These are phyloP conservation scores for Trichoderma brevicompactum DNA, from an alignment of 2,329 filamentous ascomycete species.

Conservation along the genomic window DNA sequence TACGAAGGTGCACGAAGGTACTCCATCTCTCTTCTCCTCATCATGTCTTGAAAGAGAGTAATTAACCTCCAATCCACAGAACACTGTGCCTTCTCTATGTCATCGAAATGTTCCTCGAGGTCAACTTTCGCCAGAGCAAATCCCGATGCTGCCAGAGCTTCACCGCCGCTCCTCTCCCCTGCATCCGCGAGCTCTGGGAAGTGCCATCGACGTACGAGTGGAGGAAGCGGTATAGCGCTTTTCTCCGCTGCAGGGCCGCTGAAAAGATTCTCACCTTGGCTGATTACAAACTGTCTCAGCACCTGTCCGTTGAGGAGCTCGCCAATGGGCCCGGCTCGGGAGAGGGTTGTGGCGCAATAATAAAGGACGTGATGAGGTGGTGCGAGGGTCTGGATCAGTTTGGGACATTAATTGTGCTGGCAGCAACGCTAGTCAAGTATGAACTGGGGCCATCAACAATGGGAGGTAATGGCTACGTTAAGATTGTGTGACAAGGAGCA, in stretches of 20 bases:
- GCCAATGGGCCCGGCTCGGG: neutral
- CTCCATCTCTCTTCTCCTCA: no score
- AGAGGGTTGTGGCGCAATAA: neutral
- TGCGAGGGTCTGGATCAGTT: conserved; percentile 23
- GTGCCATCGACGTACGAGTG: conserved; percentile 28
- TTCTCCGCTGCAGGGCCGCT: conserved; percentile 1
- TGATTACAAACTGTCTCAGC: conserved; percentile 19
- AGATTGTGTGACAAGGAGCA: neutral
- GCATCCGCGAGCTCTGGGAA: conserved; percentile 34
- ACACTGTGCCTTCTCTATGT: conserved; percentile 28
- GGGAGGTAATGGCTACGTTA: neutral
- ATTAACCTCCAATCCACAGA: neutral
- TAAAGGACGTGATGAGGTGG: conserved; percentile 22
- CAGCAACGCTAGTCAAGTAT: conserved; percentile 18
- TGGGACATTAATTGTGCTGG: conserved; percentile 15
- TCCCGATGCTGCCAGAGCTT: conserved; percentile 19
- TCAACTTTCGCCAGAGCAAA: conserved; percentile 20
- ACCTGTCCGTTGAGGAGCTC: conserved; percentile 8
- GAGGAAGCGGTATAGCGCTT: conserved; percentile 15
- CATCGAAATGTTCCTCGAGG: conserved; percentile 32
- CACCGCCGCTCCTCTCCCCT: conserved; percentile 27
- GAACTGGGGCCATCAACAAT: neutral
- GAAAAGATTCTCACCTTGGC: neutral
- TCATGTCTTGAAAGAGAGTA: no score
- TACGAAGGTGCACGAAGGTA: conserved; percentile 31